Base-by-base conservation (phyloP, 1,284 basidiomycete species). In the Trichosporon inkin region DNA sequence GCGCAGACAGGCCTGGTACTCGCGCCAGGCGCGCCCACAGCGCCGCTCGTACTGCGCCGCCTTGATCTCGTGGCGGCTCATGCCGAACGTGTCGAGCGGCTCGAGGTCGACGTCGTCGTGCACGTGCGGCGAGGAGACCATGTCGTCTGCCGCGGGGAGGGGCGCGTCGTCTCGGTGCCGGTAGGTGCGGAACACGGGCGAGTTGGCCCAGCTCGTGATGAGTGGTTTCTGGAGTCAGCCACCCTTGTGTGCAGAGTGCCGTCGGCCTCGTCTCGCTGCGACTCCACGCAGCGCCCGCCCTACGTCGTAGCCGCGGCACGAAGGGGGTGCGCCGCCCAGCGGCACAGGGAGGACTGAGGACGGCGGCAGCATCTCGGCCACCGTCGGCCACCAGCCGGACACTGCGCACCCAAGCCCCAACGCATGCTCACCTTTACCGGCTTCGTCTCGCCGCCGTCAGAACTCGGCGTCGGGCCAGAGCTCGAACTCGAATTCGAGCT, bases 1-100 rank as follows among this genome's bases (percentile, higher is more conserved):
- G 92, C 95, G 72, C 17, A 96, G 83, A 74, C 93, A 96, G 2
- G 79, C 79, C 64, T 85, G 85, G 76, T 96, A 96, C 64, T 83
- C 82, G 37, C 82, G 78, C 88, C 92, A 96, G 10, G 90, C 77
- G 66, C 82, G 82, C 4, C 91, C 92, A 68, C 92, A 96, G 49
- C 87, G 86, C 51, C 81, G 76, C 67, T 94, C 87, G 72, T 92
- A 93, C 72, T 92, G 87, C 49, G 87, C 85, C 8, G 88, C 89
- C 70, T 78, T 80, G 57, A 72, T 65, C 64, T 70, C 71, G 6
- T 70, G 69, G 57, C 71, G 63, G 41, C 65, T 75, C 68, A 73
- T 75, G 44, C 70, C 72, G 36, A 51, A 68, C 24, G 65, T 77
- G 63, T 68, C 75, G 36, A 70, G 67, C 39, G 61, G 69, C 62